Percentiles rank a stretch among this genome's conserved stretches.
These are phyloP conservation scores for Plasmopara viticola DNA, from an alignment of 352 stramenopile genomes.

Conservation along the genomic window DNA sequence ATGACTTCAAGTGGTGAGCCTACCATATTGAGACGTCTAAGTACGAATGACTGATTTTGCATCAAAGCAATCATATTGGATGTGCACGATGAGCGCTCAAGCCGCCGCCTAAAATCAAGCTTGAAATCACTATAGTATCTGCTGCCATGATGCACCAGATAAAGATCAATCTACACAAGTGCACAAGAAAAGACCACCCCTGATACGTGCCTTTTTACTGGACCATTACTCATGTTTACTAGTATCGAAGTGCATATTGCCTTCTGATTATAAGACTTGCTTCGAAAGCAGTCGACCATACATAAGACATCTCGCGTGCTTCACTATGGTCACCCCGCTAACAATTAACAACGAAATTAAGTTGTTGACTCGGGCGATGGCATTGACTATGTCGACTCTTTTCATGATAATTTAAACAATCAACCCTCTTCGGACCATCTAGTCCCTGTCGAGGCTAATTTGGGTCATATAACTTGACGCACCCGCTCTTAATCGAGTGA, in stretches of 20 bases:
- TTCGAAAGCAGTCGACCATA: not conserved
- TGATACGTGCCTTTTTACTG: no score
- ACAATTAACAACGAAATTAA: not conserved
- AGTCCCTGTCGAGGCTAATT: not conserved
- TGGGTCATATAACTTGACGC: not conserved
- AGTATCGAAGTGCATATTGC: no score
- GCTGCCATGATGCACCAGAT: no score
- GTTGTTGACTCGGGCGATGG: not conserved
- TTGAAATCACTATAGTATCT: no score
- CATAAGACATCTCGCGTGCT: not conserved
- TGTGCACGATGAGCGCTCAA: no score
- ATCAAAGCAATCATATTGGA: conserved; percentile 10
- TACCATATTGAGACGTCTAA: conserved; percentile 8
- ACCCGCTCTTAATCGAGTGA: not conserved
- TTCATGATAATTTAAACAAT: not conserved
- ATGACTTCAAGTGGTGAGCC: conserved; percentile 27
- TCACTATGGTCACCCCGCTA: not conserved
- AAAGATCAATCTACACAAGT: no score
- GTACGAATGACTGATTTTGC: conserved; percentile 11
- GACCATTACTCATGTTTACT: no score
- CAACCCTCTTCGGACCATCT: not conserved
- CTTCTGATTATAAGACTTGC: not conserved
- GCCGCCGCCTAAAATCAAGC: no score
- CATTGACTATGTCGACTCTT: not conserved
- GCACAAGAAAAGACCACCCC: no score